Percentiles rank a stretch among this genome's conserved stretches.
These are phyloP conservation scores for Arthrobotrys sphaeroides DNA, from an alignment of 2,329 filamentous ascomycete species.

Conservation along the genomic window DNA sequence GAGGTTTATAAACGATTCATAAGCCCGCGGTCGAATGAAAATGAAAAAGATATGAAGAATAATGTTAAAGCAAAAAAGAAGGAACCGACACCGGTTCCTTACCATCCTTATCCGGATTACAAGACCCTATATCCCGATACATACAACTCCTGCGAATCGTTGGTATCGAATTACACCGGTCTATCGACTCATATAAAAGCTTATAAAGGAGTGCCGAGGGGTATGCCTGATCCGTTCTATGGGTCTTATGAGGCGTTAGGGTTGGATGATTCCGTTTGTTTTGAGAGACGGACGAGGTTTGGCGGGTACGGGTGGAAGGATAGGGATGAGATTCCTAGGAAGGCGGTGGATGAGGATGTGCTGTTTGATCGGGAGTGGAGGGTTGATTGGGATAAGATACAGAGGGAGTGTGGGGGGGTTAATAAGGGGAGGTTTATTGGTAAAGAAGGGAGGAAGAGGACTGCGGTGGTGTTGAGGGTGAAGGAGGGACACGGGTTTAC, in stretches of 20 bases:
- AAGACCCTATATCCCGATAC: constrained; percentile 62
- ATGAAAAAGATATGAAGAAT: constrained; percentile 60
- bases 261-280: constrained; percentile 85
- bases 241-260: constrained; percentile 87
- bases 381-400: constrained; percentile 68
- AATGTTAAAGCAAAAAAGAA: constrained; percentile 63
- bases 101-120: constrained; percentile 76
- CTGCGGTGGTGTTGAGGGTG: constrained; percentile 81
- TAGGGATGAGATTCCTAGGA: constrained; percentile 66
- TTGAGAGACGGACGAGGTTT: constrained; percentile 87
- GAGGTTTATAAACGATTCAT: constrained; percentile 27
- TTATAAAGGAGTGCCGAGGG: constrained; percentile 73
- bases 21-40: constrained; percentile 58
- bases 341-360: constrained; percentile 25
- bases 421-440: constrained; percentile 72
- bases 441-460: constrained; percentile 64
- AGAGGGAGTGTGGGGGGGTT: constrained; percentile 67
- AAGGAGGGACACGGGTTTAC: constrained; percentile 84
- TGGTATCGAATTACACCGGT: constrained; percentile 43
- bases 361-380: constrained; percentile 67
- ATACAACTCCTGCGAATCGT: constrained; percentile 63
- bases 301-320: constrained; percentile 79
- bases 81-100: constrained; percentile 59
- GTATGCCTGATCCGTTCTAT: constrained; percentile 83
- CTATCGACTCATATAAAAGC: constrained; percentile 2